phyloP scores from a whole-genome alignment of 495 filamentous ascomycete genomes.

The Tuber borchii region DNA sequence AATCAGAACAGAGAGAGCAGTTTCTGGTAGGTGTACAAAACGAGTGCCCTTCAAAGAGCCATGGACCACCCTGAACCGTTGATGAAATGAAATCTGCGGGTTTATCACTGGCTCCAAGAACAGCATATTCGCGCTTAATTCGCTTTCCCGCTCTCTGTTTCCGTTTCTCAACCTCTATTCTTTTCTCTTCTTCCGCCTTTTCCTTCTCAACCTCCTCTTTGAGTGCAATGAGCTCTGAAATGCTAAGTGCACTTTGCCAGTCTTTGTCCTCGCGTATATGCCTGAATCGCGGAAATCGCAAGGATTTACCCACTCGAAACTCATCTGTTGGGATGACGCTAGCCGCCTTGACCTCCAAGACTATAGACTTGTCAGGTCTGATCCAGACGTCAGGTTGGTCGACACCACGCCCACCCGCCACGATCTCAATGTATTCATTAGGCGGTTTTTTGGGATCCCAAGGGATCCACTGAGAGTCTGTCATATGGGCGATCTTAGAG shows the following conservation, averaged over 20 bases:
- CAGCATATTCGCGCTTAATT: slow-evolving; percentile 59
- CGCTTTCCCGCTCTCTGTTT: slow-evolving; percentile 58
- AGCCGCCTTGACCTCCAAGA: slow-evolving; percentile 85
- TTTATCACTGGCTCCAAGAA: slow-evolving; percentile 62
- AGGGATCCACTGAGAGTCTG: slow-evolving; percentile 81
- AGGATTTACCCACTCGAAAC: slow-evolving; percentile 69
- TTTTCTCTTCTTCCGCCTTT: slow-evolving; percentile 57
- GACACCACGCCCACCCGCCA: slow-evolving; percentile 63
- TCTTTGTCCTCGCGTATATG: slow-evolving; percentile 69
- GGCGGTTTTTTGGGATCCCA: slow-evolving; percentile 81
- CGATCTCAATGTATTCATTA: slow-evolving; percentile 70
- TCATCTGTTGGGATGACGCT: slow-evolving; percentile 64
- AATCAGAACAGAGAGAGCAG: neutral
- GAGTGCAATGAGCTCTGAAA: slow-evolving; percentile 68
- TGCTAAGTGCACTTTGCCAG: slow-evolving; percentile 72
- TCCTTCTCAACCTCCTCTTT: slow-evolving; percentile 66
- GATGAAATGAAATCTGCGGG: slow-evolving; percentile 10
- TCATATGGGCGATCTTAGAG: slow-evolving; percentile 68
- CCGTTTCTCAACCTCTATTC: slow-evolving; percentile 74
- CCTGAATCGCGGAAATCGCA: slow-evolving; percentile 91
- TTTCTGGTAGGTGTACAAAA: slow-evolving; percentile 56
- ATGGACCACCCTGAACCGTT: slow-evolving; percentile 43
- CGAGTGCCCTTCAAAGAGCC: slow-evolving; percentile 65
- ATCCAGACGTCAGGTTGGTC: slow-evolving; percentile 94
- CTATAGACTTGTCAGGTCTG: slow-evolving; percentile 75